A percentile compares a stretch with the other conserved stretches of the same genome.
phyloP scores from a whole-genome alignment of 1,284 basidiomycete species.

The Mycosarcoma mackinlayi region DNA sequence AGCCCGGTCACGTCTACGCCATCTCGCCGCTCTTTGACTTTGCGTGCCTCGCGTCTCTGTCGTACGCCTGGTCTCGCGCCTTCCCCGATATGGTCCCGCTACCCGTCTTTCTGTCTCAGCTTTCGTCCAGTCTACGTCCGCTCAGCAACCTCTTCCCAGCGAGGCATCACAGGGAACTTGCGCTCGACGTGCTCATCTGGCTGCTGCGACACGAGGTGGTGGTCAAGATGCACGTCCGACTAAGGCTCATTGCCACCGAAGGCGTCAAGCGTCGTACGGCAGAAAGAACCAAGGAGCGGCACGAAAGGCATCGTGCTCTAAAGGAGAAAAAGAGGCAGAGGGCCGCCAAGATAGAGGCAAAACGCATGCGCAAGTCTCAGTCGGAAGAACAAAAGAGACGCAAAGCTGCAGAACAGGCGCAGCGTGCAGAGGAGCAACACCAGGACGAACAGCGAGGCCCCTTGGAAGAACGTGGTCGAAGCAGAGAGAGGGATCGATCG shows the following conservation, averaged over 20 bases:
- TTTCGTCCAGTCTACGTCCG: constrained; percentile 44
- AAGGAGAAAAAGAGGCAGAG: constrained; percentile 29
- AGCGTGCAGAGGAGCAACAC: constrained; percentile 3
- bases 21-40: constrained; percentile 60
- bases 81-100: constrained; percentile 81
- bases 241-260: constrained; percentile 82
- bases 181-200: constrained; percentile 89
- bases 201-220: constrained; percentile 87
- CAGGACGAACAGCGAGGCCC: not conserved
- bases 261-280: constrained; percentile 75
- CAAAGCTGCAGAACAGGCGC: constrained; percentile 15
- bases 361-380: constrained; percentile 25
- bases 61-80: constrained; percentile 75
- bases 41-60: constrained; percentile 75
- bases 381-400: constrained; percentile 27
- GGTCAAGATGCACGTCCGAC: constrained; percentile 83
- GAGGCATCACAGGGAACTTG: constrained; percentile 70
- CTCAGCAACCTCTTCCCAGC: constrained; percentile 45
- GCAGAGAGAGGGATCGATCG: constrained; percentile 38
- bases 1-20: constrained; percentile 85
- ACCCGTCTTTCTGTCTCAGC: constrained; percentile 48
- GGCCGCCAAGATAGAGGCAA: constrained; percentile 25
- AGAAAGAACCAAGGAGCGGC: constrained; percentile 24
- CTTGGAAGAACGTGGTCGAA: constrained; percentile 32
- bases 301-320: constrained; percentile 26